Evolutionary conservation across 768 basidiomycete species (phyloP).

Genomic region (Rubroboletus pulcherrimus): DNA sequence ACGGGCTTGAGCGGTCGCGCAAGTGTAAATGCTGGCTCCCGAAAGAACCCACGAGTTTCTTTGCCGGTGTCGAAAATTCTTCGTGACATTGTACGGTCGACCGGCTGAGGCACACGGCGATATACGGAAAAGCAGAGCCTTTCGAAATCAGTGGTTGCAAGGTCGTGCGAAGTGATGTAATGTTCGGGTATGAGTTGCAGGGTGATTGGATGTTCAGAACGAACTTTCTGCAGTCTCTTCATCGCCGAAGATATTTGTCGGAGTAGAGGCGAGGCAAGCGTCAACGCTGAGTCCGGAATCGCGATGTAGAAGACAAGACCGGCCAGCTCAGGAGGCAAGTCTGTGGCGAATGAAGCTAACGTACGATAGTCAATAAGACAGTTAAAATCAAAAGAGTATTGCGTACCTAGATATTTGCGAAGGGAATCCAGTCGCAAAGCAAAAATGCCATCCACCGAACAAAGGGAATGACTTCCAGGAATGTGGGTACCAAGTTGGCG

Average conservation of each 20-base stretch:
- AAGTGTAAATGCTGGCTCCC: constrained; percentile 63
- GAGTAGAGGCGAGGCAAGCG: constrained; percentile 61
- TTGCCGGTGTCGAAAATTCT: constrained; percentile 40
- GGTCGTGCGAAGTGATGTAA: constrained; percentile 40
- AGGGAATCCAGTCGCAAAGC: constrained; percentile 66
- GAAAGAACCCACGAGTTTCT: constrained; percentile 48
- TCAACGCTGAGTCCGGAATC: constrained; percentile 56
- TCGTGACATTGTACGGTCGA: constrained; percentile 60
- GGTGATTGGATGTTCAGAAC: constrained; percentile 47
- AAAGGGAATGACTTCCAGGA: constrained; percentile 46
- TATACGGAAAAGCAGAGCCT: constrained; percentile 65
- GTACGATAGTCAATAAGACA: background rate
- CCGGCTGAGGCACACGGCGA: constrained; percentile 59
- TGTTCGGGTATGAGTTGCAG: constrained; percentile 76
- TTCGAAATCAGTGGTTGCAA: constrained; percentile 31
- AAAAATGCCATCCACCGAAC: constrained; percentile 54
- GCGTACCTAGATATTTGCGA: constrained; percentile 60
- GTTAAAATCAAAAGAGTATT: background rate
- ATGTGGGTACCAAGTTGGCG: constrained; percentile 57
- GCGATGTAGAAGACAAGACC: constrained; percentile 67
- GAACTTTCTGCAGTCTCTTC: constrained; percentile 51
- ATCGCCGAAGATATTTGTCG: constrained; percentile 64
- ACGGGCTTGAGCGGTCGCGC: constrained; percentile 40
- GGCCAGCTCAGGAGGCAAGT: constrained; percentile 35
- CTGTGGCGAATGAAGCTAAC: constrained; percentile 48